Percentiles rank a stretch among this genome's conserved stretches.
phyloP scores from a whole-genome alignment of 1,284 basidiomycete genomes.

The Grifola frondosa region DNA sequence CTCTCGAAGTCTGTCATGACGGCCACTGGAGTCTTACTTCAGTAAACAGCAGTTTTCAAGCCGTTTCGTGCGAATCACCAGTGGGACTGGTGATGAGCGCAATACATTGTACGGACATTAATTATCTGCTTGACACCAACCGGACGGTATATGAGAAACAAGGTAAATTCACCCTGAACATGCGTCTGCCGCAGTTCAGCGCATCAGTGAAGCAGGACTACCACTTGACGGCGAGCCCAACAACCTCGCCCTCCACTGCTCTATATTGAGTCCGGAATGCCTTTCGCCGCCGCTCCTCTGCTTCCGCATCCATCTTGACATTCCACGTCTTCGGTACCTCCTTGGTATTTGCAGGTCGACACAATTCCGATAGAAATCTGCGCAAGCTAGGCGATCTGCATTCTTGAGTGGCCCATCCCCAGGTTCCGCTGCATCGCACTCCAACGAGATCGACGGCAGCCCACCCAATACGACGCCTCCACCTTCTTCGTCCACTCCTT shows the following conservation, averaged over 20 bases:
- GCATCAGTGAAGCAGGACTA: slow-evolving; percentile 17
- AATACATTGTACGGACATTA: no score
- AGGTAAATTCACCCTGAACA: no score
- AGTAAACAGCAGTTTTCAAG: no score
- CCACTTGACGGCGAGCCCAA: slow-evolving; percentile 39
- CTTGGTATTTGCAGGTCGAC: slow-evolving; percentile 1
- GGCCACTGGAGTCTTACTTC: no score
- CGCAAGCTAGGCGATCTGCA: slow-evolving; percentile 12
- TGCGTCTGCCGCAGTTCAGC: no score
- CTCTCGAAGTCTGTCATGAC: no score
- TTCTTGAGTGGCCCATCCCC: slow-evolving; percentile 3
- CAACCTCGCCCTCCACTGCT: slow-evolving; percentile 85
- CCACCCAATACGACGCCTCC: slow-evolving; percentile 76
- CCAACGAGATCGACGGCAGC: slow-evolving; percentile 39
- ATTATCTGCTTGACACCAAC: no score
- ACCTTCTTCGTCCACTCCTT: slow-evolving; percentile 79
- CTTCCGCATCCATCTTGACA: slow-evolving; percentile 39
- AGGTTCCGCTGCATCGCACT: neutral
- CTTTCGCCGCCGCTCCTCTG: slow-evolving; percentile 40
- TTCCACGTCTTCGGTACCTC: slow-evolving; percentile 25
- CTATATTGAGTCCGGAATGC: slow-evolving; percentile 83
- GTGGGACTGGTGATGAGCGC: no score
- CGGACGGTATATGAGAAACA: no score
- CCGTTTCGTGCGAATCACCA: no score
- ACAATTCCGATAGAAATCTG: no score